Evolutionary conservation across 768 basidiomycete genomes (phyloP).

Genomic region (Boletus vermiculosoides): DNA sequence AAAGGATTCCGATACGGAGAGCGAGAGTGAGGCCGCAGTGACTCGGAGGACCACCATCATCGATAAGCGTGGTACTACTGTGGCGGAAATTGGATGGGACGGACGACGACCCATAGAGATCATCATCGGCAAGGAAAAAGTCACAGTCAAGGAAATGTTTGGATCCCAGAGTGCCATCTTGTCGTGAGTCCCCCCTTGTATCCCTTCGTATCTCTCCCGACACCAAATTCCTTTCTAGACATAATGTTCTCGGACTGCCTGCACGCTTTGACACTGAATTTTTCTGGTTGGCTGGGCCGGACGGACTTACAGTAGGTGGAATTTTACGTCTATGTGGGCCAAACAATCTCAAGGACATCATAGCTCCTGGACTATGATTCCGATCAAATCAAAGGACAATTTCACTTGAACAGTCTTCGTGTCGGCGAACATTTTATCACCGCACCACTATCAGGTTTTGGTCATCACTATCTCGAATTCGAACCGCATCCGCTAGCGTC

Average conservation of each 20-base stretch:
- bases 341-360: constrained; percentile 1
- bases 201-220: not conserved
- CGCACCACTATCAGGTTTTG: constrained; percentile 52
- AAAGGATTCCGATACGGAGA: constrained; percentile 31
- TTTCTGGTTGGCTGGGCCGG: constrained; percentile 57
- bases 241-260: constrained; percentile 58
- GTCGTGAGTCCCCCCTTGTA: constrained; percentile 39
- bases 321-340: not conserved
- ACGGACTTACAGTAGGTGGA: constrained; percentile 49
- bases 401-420: constrained; percentile 50
- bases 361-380: constrained; percentile 56
- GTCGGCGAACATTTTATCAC: constrained; percentile 45
- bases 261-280: constrained; percentile 63
- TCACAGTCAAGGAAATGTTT: constrained; percentile 54
- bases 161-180: constrained; percentile 54
- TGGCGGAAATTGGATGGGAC: constrained; percentile 53
- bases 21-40: constrained; percentile 22
- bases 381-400: constrained; percentile 47
- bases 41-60: constrained; percentile 44
- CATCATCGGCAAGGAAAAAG: constrained; percentile 48
- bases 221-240: constrained; percentile 33
- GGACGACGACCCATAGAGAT: constrained; percentile 52
- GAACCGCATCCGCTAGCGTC: constrained; percentile 45
- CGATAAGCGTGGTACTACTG: constrained; percentile 40
- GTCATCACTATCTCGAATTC: constrained; percentile 60